Evolutionary conservation across 192 early-diverging fungal genomes (phyloP), one percentile per base, ranked within the genome.

Genomic region (Backusella morwellensis): DNA sequence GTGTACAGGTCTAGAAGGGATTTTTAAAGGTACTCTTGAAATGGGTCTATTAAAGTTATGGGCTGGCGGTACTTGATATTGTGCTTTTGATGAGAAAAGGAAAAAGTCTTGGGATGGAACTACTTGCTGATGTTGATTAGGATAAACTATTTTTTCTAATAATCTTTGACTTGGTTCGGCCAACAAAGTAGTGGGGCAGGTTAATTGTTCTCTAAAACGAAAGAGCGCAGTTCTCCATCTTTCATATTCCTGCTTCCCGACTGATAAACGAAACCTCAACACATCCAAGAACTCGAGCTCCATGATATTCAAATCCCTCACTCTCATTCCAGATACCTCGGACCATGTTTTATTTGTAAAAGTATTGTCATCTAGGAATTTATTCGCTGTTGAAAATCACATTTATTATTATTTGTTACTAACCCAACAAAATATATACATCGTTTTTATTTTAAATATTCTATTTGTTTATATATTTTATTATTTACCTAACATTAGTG

Each of bases 291-390:
- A 94, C 78, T 95, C 94, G 63, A 94, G 86, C 85, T 94, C 94
- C 84, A 95, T 92, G 29, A 93, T 90, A 70, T 92, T 92, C 41
- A 97, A 82, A 75, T 97, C 94, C 41, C 86, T 80, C 47, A 94
- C 88, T 6, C 93, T 93, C 81, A 97, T 93, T 50, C 90, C 87
- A 26, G 92, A 93, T 15, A 97, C 91, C 78, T 94, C 91, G 15
- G 92, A 88, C 95, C 95, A 97, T 6, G 95, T 95, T 81, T 91
- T 88, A 80, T 94, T 95, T n/a, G 95, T 92, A 76, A 93, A 97
- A 29, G 94, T 96, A 84, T 96, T 95, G 82, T 97, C 95, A 68
- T 94, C 90, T n/a, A 93, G 84, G 63, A 89, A 90, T 76, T 97
- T 97, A 88, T 93, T 95, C 35, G 92, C 91, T 84, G 40, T 35